Evolutionary conservation across 2,329 filamentous ascomycete genomes (phyloP), one percentile per base, ranked within the genome.

Genomic region (Rhynchosporium agropyri): DNA sequence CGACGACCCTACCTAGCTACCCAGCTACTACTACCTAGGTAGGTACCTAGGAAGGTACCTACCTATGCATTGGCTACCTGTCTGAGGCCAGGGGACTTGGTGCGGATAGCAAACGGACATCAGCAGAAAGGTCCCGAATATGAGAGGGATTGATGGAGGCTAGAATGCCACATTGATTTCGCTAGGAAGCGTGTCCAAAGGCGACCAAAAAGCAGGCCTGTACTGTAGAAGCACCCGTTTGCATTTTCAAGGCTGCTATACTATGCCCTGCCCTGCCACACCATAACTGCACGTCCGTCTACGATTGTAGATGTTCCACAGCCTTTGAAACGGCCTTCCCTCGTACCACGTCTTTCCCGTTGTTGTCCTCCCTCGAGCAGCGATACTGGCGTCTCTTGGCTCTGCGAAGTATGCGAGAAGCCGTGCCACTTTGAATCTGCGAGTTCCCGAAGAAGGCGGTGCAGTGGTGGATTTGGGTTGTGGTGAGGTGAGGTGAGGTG

Each of bases 341-440:
- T 20, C 40, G 51, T 54, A 42, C 33, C 10, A 54, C 51, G 8
- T 4, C 7, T 13, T 33, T 57, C 54, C 54, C 20, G 42, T 13
- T 45, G n/a, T 33, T 36, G 54, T 57, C 20, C 43, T 33, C 29
- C 49, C 10, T 28, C 42, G 31, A 31, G 28, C 15, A 12, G 4
- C 7, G 4, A 46, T 33, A 48, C 8, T 31, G 43, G 28, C 26
- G 28, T 5, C 43, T 6, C 46, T 55, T 60, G 49, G 58, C n/a
- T 55, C 5, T 53, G 42, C 29, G 12, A 40, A 38, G 49, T 10
- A 33, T 48, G 29, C 8, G 20, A 28, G 36, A 12, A 42, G 51
- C 53, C 43, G 53, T 53, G 38, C 42, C 40, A 50, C 43, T 43
- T 31, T 42, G 46, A 43, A 46, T 15, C 54, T 62, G 60, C 60